Base-by-base conservation (phyloP, 768 basidiomycete genomes). In the Tephrocybe rancida region DNA sequence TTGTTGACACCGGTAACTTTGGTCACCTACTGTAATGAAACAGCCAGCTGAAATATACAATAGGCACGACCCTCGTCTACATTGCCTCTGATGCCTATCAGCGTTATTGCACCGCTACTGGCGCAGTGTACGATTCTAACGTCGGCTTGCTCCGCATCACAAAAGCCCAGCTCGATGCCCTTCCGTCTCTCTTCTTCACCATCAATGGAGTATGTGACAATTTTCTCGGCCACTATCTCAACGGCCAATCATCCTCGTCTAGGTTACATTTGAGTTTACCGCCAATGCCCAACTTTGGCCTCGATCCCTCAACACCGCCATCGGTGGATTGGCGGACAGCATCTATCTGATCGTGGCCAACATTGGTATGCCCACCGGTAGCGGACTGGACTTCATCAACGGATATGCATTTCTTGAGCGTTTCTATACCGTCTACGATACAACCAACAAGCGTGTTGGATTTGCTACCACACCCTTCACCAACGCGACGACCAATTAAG, bases 391-490 rank as follows among this genome's bases (percentile, higher is more conserved):
- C 69, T 82, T 83, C 56, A 73, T 85, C 65, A 74, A 81, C 64
- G 80, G 82, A 11, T 72, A 71, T 60, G 58, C 67, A 3, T 84
- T 81, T 73, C 70, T 84, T 26, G 72, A 75, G 67, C 82, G 86
- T 19, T 87, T 82, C 77, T 86, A 86, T 71, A 74, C 79, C 25
- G 84, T 85, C 37, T 86, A 69, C 60, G 85, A 88, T 61, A 83
- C 84, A 35, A 64, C 73, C 32, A 81, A 83, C 70, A 69, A 65
- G 48, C 80, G 71, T 14, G 73, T 86, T 49, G 83, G 85, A 19
- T 71, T 86, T 54, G 83, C 84, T 5, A 79, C 73, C 24, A 84
- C 76, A 3, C 51, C 70, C 6, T 79, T 71, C 66, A 86, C 85
- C 1, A 54, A 59, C n/a, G 73, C 82, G 3, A 79, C 69, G 6